A percentile compares a stretch with the other conserved stretches of the same genome.
phyloP scores from a whole-genome alignment of 1,284 basidiomycete genomes.

The Fomitiporia mediterranea region DNA sequence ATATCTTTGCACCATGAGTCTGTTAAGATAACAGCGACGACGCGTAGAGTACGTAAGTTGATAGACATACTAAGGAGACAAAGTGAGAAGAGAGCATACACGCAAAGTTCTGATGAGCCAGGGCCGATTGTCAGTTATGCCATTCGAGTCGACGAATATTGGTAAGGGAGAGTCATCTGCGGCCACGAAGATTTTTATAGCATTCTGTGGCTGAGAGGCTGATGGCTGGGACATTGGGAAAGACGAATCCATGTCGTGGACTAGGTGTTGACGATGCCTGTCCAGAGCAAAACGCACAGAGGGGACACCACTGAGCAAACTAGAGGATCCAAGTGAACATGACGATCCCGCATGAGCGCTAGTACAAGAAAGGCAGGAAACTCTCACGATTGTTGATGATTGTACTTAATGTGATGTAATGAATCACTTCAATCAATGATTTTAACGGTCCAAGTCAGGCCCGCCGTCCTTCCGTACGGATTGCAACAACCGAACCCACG shows the following conservation, averaged over 20 bases:
- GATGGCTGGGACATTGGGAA: not conserved
- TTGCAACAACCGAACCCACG: not conserved
- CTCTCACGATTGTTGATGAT: not conserved
- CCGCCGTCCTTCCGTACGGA: conserved; percentile 5
- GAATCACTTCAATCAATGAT: too few relatives aligned
- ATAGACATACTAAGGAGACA: conserved; percentile 3
- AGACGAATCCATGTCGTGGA: not conserved
- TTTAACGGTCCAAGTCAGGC: conserved; percentile 7
- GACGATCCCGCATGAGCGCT: not conserved
- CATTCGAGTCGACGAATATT: conserved; percentile 49
- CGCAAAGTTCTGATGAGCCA: conserved; percentile 47
- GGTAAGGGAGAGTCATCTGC: conserved; percentile 26
- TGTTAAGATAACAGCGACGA: conserved; percentile 24
- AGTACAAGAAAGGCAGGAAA: not conserved
- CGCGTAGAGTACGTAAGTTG: not conserved
- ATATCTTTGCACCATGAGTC: conserved; percentile 49
- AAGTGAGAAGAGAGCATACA: conserved; percentile 32
- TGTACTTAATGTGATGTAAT: too few relatives aligned
- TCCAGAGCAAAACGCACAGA: not conserved
- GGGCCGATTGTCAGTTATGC: conserved; percentile 40
- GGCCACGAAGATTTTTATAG: conserved; percentile 21
- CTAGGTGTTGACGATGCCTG: too few relatives aligned
- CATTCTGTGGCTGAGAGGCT: not conserved
- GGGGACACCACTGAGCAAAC: not conserved
- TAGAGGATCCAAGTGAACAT: not conserved